Evolutionary conservation across 495 filamentous ascomycete species (phyloP).

Genomic region (Podospora anserina): DNA sequence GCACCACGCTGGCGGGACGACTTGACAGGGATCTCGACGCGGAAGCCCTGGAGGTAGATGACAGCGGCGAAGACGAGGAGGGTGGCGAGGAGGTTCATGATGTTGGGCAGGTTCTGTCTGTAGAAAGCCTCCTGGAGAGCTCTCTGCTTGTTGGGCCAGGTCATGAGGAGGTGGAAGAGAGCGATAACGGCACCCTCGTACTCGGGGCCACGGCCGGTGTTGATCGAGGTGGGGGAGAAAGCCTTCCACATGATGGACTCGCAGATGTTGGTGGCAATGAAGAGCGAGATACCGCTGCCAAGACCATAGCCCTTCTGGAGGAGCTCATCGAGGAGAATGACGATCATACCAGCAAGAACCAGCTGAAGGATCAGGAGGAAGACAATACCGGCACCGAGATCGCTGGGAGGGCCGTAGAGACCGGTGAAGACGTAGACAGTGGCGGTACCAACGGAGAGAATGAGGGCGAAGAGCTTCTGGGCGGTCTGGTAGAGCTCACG

Average conservation of each 20-base stretch:
- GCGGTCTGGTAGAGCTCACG: constrained; percentile 99
- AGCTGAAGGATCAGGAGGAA: constrained; percentile 96
- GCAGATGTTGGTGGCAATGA: constrained; percentile 99
- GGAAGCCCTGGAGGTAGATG: constrained; percentile 99
- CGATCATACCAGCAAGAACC: constrained; percentile 92
- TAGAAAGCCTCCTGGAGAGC: constrained; percentile 98
- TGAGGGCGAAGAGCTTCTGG: constrained; percentile 98
- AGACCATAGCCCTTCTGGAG: constrained; percentile 99
- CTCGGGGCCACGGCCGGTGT: constrained; percentile 97
- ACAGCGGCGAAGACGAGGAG: constrained; percentile 91
- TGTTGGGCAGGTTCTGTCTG: constrained; percentile 98
- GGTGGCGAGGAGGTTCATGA: constrained; percentile 97
- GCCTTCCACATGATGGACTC: constrained; percentile 99
- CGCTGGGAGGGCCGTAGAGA: constrained; percentile 92
- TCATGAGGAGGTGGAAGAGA: constrained; percentile 95
- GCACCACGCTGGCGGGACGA: constrained; percentile 98
- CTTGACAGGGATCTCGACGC: constrained; percentile 99
- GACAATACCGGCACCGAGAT: constrained; percentile 96
- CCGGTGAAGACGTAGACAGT: constrained; percentile 97
- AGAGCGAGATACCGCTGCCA: constrained; percentile 96
- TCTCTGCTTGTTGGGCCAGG: constrained; percentile 97
- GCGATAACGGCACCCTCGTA: constrained; percentile 99
- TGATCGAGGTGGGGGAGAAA: constrained; percentile 98
- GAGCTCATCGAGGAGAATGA: constrained; percentile 98
- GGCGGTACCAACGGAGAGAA: constrained; percentile 93